Evolutionary conservation across 2,329 filamentous ascomycete genomes (phyloP).

Genomic region (Spiromastix sp.): DNA sequence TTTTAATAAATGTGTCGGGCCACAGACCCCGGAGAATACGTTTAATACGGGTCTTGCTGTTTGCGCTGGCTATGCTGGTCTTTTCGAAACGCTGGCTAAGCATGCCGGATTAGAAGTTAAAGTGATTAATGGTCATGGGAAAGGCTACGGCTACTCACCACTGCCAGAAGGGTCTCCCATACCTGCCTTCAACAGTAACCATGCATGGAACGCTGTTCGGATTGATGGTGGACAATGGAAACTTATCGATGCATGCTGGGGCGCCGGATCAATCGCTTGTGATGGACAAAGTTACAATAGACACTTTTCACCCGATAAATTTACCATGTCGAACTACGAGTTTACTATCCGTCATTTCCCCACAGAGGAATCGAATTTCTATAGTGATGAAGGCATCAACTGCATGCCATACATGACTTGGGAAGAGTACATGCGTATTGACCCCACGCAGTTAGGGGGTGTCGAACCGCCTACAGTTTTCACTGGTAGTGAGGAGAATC

Average conservation of each 20-base stretch:
- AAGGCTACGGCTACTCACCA: slow-evolving; percentile 65
- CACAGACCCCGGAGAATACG: slow-evolving; percentile 60
- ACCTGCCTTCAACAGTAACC: slow-evolving; percentile 55
- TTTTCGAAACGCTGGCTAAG: slow-evolving; percentile 68
- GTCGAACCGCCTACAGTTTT: slow-evolving; percentile 39
- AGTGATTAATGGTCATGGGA: slow-evolving; percentile 69
- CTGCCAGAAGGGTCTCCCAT: slow-evolving; percentile 53
- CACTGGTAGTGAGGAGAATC: slow-evolving; percentile 34
- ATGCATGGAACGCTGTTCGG: slow-evolving; percentile 89
- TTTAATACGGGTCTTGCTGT: slow-evolving; percentile 72
- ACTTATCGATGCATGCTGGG: slow-evolving; percentile 86
- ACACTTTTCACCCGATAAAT: slow-evolving; percentile 53
- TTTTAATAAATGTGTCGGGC: slow-evolving; percentile 59
- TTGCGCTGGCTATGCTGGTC: slow-evolving; percentile 79
- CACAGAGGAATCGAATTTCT: slow-evolving; percentile 51
- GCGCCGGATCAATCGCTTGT: slow-evolving; percentile 59
- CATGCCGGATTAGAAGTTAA: slow-evolving; percentile 70
- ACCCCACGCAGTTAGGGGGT: slow-evolving; percentile 33
- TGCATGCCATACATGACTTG: slow-evolving; percentile 51
- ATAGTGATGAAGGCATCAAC: slow-evolving; percentile 64
- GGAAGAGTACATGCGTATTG: slow-evolving; percentile 71
- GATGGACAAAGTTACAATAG: slow-evolving; percentile 51
- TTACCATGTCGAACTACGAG: slow-evolving; percentile 59
- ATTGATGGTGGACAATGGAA: slow-evolving; percentile 88
- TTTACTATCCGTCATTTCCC: slow-evolving; percentile 81